Conservation (phyloP, 306 rosid genomes). For the Albizia julibrissin region DNA sequence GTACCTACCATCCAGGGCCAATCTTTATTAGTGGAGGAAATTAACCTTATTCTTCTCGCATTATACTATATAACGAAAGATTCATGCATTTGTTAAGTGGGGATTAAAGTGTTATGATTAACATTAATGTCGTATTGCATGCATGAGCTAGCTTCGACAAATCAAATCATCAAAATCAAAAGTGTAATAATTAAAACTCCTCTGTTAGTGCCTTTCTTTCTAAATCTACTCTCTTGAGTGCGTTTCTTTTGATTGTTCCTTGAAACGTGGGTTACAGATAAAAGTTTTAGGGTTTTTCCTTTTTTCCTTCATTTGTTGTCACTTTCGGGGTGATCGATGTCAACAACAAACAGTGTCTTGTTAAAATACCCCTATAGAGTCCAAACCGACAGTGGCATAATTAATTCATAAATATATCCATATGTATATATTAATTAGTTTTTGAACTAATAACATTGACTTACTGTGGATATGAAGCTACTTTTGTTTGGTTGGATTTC, state of each 20-base stretch:
- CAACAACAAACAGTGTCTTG: not conserved
- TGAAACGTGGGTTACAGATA: not conserved
- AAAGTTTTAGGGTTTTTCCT: not conserved
- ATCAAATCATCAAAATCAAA: not conserved
- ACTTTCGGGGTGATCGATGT: not conserved
- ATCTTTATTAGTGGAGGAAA: not conserved
- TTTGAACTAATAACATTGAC: slow-evolving; percentile 5
- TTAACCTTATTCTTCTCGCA: not conserved
- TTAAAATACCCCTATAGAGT: not conserved
- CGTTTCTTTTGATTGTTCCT: not conserved
- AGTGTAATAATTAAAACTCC: slow-evolving; percentile 1
- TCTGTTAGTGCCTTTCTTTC: not conserved
- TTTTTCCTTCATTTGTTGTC: not conserved
- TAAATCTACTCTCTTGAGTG: not conserved
- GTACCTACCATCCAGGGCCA: too few relatives aligned
- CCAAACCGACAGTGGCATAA: not conserved
- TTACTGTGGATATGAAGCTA: not conserved
- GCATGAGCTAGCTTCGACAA: not conserved
- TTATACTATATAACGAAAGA: not conserved
- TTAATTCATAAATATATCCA: not conserved
- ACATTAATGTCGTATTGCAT: not conserved
- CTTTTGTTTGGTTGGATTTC: slow-evolving; percentile 44
- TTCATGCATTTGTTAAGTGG: not conserved
- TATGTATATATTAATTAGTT: not conserved
- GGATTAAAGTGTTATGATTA: not conserved